Base-by-base conservation (phyloP, 805 yeast genomes). In the Ogataea allantospora region DNA sequence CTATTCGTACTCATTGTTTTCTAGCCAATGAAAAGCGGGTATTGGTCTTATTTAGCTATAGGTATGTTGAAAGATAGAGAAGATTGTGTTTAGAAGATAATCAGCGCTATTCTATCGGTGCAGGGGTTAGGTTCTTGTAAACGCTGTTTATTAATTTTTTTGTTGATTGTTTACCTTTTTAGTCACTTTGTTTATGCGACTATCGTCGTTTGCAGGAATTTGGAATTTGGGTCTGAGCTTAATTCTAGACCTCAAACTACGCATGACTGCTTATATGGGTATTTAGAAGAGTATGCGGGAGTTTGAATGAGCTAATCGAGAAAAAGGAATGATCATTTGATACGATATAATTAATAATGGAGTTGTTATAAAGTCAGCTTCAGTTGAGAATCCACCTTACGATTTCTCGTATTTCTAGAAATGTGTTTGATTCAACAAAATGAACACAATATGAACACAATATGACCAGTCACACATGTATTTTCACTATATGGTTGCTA, bases 21-120 rank as follows among this genome's bases (percentile, higher is more conserved):
- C 47, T 46, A 46, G 50, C 50, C 40, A 46, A 46, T 46, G 14
- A 22, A 38, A 42, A 42, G 49, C 46, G 39, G 40, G 32, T 37
- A 23, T 30, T 25, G 28, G 39, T 33, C 38, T 30, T 25, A 26
- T 23, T 33, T 38, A 28, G 40, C 38, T 33, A 39, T 26, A 15
- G 35, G 16, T 29, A 13, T 20, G 33, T 12, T 19, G 12, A 15
- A 27, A 30, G 26, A 30, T 30, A 35, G 24, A 24, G 34, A 24
- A 24, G 34, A 29, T 17, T 29, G 38, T 8, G 30, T 20, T 13
- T 12, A 10, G 11, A 28, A 25, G 23, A 17, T 19, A 34, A 34
- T 35, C 17, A 19, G 30, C 40, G 40, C 40, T 36, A n/a, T n/a
- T 27, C 16, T 16, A 8, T 21, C 14, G 28, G 33, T 35, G 38